phyloP scores from a whole-genome alignment of 768 basidiomycete species.

The Boletus insuetus region DNA sequence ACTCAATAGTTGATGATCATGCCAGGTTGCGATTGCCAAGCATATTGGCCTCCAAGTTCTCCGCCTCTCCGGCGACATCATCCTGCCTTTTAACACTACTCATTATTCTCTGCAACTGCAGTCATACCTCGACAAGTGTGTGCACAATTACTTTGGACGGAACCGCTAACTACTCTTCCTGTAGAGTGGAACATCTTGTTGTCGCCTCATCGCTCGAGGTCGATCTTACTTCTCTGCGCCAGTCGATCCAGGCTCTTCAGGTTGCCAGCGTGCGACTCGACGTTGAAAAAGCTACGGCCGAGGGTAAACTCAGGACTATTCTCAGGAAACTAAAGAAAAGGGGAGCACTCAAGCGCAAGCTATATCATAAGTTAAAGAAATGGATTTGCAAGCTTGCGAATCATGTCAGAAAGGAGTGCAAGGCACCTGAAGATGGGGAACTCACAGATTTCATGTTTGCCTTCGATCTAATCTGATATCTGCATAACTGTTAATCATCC shows the following conservation, averaged over 20 bases:
- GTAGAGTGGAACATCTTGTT: conserved; percentile 31
- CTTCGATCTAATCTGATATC: not conserved
- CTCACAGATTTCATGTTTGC: conserved; percentile 12
- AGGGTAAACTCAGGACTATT: conserved; percentile 46
- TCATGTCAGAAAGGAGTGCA: conserved; percentile 30
- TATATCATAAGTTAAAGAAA: conserved; percentile 5
- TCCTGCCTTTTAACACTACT: conserved; percentile 74
- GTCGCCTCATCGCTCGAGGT: conserved; percentile 44
- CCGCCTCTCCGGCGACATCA: conserved; percentile 59
- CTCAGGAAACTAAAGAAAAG: conserved; percentile 38
- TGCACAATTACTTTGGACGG: conserved; percentile 25
- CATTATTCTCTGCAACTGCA: conserved; percentile 70
- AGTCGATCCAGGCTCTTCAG: conserved; percentile 49
- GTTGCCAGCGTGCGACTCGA: conserved; percentile 54
- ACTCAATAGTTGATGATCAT: not conserved
- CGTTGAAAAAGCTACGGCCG: conserved; percentile 54
- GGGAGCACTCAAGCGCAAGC: conserved; percentile 19
- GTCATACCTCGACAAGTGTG: conserved; percentile 59
- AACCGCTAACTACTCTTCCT: not conserved
- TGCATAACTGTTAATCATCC: not conserved
- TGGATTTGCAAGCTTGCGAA: conserved; percentile 37
- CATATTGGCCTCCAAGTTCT: conserved; percentile 62
- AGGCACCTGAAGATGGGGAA: conserved; percentile 3
- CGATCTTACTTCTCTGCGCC: conserved; percentile 41
- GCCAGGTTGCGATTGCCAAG: conserved; percentile 63